Evolutionary conservation across 2,329 filamentous ascomycete species (phyloP), one percentile per base, ranked within the genome.

Genomic region (Exutisphaerella laricina): DNA sequence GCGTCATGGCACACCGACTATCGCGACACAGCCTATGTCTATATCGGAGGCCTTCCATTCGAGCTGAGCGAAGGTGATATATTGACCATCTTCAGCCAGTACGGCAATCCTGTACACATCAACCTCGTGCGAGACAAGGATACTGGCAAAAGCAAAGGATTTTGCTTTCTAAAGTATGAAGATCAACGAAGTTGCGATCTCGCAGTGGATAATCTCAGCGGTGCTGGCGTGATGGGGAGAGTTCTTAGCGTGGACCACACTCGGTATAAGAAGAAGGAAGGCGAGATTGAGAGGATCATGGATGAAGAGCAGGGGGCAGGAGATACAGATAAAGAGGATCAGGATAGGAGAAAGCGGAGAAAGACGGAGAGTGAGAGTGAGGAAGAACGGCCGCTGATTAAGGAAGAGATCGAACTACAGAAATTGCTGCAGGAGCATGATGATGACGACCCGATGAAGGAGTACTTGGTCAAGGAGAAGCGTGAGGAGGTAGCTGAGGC

Each of bases 1-100:
- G 90, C 84, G 51, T 96, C 90, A 44, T 97, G 90, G 90, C 90
- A 97, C 65, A 83, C 84, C 64, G 94, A 98, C 71, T 98, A 97
- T 69, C 86, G 88, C 69, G 92, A 94, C 70, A 97, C 92, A 2
- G 94, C 92, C 46, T 98, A 90, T 66, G 73, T 98, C 63, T 95
- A 96, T 73, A 89, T 98, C 56, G 94, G 94, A 60, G 90, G 90
- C 20, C 77, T 98, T 9, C 88, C 89, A 3, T 94, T 85, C 67
- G 87, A 94, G 59, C 77, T 98, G 29, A 88, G 88, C 36, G 92
- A 98, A 70, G 94, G 94, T 66, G 92, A 98, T 67, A 77, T 98
- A 50, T 80, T 97, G 54, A 89, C 89, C 8, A 94, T 98, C 48
- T 98, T 97, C 72, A 95, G 88, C 5, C 92, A 98, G 65, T 98